Conservation (phyloP, 257 asterid species). For the Solanum phureja region DNA sequence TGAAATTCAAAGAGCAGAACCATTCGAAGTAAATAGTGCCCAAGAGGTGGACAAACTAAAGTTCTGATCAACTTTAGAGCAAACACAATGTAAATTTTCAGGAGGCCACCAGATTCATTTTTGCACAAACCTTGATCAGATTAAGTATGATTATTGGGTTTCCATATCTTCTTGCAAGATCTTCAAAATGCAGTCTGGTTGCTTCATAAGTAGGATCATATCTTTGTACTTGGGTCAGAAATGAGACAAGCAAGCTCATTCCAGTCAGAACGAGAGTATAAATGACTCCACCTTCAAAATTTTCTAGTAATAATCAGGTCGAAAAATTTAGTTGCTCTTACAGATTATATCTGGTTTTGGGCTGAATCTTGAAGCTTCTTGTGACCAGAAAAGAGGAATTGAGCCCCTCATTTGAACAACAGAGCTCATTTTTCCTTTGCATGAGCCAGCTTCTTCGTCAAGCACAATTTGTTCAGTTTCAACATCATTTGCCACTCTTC, state of each 20-base stretch:
- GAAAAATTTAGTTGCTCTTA: slow-evolving; percentile 30
- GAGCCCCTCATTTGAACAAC: slow-evolving; percentile 99
- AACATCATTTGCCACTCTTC: slow-evolving; percentile 98
- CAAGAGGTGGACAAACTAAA: not conserved
- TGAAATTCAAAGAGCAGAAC: not conserved
- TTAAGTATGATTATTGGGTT: slow-evolving; percentile 93
- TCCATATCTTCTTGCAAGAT: slow-evolving; percentile 89
- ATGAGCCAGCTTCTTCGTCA: slow-evolving; percentile 94
- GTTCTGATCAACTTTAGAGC: not conserved
- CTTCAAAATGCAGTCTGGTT: slow-evolving; percentile 84
- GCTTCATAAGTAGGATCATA: slow-evolving; percentile 99
- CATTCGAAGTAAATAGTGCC: not conserved
- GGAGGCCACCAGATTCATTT: not conserved
- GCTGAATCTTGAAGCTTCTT: slow-evolving; percentile 98
- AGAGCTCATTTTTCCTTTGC: slow-evolving; percentile 97
- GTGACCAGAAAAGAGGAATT: slow-evolving; percentile 99
- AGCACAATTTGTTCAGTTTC: slow-evolving; percentile 97
- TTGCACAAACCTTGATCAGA: slow-evolving; percentile 73
- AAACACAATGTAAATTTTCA: not conserved
- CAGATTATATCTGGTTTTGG: slow-evolving; percentile 98
- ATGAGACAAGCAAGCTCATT: slow-evolving; percentile 3
- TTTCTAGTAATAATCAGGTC: not conserved
- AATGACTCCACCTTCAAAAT: not conserved
- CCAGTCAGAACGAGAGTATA: not conserved
- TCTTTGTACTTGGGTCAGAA: slow-evolving; percentile 69